Conservation (phyloP, 768 basidiomycete species). For the Pisolithus marmoratus region DNA sequence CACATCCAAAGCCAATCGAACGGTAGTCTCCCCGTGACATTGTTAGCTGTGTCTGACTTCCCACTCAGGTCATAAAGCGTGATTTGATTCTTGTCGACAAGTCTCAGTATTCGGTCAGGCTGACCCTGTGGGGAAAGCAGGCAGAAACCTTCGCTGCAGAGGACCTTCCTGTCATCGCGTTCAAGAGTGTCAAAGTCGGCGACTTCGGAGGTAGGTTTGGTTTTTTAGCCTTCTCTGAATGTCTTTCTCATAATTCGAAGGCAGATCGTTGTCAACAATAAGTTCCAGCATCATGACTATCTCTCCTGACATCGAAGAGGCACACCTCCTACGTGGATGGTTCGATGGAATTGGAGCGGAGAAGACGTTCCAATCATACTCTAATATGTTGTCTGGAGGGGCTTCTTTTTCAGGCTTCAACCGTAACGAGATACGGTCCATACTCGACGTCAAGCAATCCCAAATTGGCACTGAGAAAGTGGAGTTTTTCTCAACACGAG, state of each 20-base stretch:
- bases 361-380: constrained; percentile 67
- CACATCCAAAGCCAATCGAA: constrained; percentile 66
- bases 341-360: constrained; percentile 67
- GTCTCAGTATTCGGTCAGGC: constrained; percentile 66
- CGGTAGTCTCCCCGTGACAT: constrained; percentile 32
- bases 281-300: constrained; percentile 76
- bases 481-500: constrained; percentile 76
- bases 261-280: constrained; percentile 79
- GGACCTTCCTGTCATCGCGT: constrained; percentile 72
- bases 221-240: not conserved
- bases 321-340: constrained; percentile 86
- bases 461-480: constrained; percentile 72
- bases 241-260: constrained; percentile 31
- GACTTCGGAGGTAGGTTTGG: constrained; percentile 71
- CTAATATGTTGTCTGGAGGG: constrained; percentile 36
- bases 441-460: constrained; percentile 74
- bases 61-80: constrained; percentile 70
- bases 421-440: constrained; percentile 64
- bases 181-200: constrained; percentile 90
- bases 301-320: constrained; percentile 90
- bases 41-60: constrained; percentile 2
- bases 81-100: constrained; percentile 87
- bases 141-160: constrained; percentile 72
- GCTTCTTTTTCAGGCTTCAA: constrained; percentile 47
- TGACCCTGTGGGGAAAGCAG: constrained; percentile 96